Evolutionary conservation across 1,284 basidiomycete genomes (phyloP).

Genomic region (Vanrija humicola): DNA sequence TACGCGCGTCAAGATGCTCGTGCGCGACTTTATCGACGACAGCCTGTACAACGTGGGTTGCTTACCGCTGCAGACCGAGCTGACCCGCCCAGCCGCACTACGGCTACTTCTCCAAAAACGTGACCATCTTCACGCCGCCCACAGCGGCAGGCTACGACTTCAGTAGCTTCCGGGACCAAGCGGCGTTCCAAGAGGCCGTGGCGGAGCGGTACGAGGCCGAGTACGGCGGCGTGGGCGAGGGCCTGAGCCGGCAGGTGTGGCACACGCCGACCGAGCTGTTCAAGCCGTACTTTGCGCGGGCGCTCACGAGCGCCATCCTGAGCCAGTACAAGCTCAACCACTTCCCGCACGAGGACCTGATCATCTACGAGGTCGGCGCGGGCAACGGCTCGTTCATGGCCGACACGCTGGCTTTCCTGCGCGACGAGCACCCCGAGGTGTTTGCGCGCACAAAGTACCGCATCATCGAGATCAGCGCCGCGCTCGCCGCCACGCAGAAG

Average conservation of each 20-base stretch:
- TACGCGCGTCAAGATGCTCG: slow-evolving; percentile 82
- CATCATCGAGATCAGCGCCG: slow-evolving; percentile 88
- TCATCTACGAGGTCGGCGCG: slow-evolving; percentile 95
- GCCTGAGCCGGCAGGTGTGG: slow-evolving; percentile 89
- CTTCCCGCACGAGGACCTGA: slow-evolving; percentile 91
- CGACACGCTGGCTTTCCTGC: slow-evolving; percentile 79
- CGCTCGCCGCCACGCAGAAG: slow-evolving; percentile 69
- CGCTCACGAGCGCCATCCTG: slow-evolving; percentile 81
- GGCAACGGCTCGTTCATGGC: slow-evolving; percentile 92
- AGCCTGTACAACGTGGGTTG: slow-evolving; percentile 77
- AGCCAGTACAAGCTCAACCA: slow-evolving; percentile 89
- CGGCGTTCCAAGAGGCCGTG: slow-evolving; percentile 76
- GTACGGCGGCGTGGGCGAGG: slow-evolving; percentile 50
- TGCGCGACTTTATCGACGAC: slow-evolving; percentile 95
- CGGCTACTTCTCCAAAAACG: slow-evolving; percentile 92
- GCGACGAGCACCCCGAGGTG: slow-evolving; percentile 76
- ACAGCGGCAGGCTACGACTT: slow-evolving; percentile 64
- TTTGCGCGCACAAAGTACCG: slow-evolving; percentile 78
- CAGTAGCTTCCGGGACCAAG: slow-evolving; percentile 59
- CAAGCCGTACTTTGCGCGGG: slow-evolving; percentile 94
- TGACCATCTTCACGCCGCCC: slow-evolving; percentile 73
- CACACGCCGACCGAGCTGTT: slow-evolving; percentile 98
- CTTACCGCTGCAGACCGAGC: neutral
- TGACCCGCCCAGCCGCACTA: slow-evolving; percentile 63
- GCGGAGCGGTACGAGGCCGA: slow-evolving; percentile 63